Percentiles rank a stretch among this genome's conserved stretches.
Conservation (phyloP, 2,329 filamentous ascomycete species). For the Arthroderma sp. region DNA sequence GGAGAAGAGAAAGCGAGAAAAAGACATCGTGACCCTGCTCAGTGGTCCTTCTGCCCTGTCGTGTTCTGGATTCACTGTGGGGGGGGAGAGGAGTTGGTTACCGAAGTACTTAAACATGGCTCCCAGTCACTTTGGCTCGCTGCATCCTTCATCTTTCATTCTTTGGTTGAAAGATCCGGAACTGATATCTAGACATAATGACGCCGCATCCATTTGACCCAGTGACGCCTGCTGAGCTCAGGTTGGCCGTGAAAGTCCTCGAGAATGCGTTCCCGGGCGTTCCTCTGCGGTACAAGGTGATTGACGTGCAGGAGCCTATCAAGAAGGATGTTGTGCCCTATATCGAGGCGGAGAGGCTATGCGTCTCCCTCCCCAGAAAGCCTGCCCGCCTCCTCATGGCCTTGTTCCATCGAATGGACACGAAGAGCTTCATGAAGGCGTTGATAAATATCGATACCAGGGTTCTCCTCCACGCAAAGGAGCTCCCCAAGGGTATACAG, state of each 20-base stretch:
- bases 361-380: constrained; percentile 37
- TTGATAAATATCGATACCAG: constrained; percentile 32
- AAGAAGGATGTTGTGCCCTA: constrained; percentile 51
- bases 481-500: constrained; percentile 37
- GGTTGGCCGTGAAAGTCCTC: constrained; percentile 29
- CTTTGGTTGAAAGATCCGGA: neutral
- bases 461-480: constrained; percentile 28
- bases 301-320: constrained; percentile 53
- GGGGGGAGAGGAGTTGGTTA: neutral
- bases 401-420: constrained; percentile 35
- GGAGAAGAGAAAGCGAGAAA: too few relatives aligned
- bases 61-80: neutral
- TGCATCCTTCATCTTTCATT: neutral
- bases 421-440: constrained; percentile 32
- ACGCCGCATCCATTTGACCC: constrained; percentile 30
- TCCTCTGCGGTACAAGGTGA: constrained; percentile 47
- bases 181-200: neutral
- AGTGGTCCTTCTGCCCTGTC: neutral
- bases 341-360: constrained; percentile 49
- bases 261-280: constrained; percentile 27
- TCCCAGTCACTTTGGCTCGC: neutral
- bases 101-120: neutral
- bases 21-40: neutral
- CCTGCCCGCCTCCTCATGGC: constrained; percentile 44
- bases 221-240: constrained; percentile 30